Conservation (phyloP, 1,139 yeast species). For the Cylindricascospora bacillispora region DNA sequence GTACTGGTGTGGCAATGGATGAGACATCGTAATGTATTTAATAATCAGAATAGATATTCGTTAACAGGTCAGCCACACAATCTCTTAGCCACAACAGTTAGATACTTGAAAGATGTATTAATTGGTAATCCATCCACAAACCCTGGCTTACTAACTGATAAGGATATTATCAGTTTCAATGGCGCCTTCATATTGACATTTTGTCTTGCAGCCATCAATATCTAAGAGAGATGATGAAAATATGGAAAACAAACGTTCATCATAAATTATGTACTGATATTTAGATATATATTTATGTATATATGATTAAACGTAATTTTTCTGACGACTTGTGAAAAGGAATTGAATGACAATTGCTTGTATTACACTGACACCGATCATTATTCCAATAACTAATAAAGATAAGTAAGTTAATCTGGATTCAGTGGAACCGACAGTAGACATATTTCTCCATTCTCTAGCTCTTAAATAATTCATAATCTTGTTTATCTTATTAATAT, state of each 20-base stretch:
- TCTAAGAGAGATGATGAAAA: too few relatives aligned
- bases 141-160: too few relatives aligned
- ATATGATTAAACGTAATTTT: conserved; percentile 26
- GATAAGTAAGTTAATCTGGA: conserved; percentile 53
- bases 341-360: conserved; percentile 49
- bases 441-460: conserved; percentile 63
- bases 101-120: too few relatives aligned
- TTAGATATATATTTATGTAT: too few relatives aligned
- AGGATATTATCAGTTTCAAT: conserved; percentile 8
- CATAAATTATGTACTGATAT: too few relatives aligned
- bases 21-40: conserved; percentile 12
- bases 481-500: conserved; percentile 45
- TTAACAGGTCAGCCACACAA: too few relatives aligned
- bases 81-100: too few relatives aligned
- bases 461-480: conserved; percentile 54
- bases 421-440: conserved; percentile 54
- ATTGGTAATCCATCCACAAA: too few relatives aligned
- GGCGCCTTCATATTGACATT: conserved; percentile 13
- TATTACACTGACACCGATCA: conserved; percentile 52
- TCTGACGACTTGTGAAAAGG: conserved; percentile 29
- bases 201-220: conserved; percentile 4
- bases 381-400: conserved; percentile 44
- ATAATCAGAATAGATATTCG: too few relatives aligned
- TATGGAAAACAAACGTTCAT: too few relatives aligned
- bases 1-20: conserved; percentile 15